Base-by-base conservation (phyloP, 1,139 yeast genomes). In the Arxiozyma telluris region DNA sequence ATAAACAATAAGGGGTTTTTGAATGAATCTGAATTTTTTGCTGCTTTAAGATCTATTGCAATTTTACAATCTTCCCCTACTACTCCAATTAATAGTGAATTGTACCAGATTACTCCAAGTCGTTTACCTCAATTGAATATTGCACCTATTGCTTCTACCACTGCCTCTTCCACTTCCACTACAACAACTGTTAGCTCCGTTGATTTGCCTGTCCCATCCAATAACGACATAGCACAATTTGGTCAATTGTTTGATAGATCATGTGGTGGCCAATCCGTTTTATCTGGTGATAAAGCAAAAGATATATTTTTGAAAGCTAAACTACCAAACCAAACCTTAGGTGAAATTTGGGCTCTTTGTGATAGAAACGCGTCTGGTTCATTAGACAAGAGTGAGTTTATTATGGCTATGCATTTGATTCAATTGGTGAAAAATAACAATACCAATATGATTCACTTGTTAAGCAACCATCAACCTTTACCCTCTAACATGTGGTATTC, bases 371-470 rank as follows among this genome's bases (percentile, higher is more conserved):
- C 83, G 61, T 70, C 79, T 2, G 98, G 98, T 7, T 76, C 79
- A 53, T 79, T 93, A 63, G 78, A 80, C 56, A 79, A 82, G 64
- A 77, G 83, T 23, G 91, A 88, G 62, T 93, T 94, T 64, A 81
- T 88, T 43, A 80, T 93, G 62, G 98, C 98, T 9, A 93, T 94
- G 98, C 96, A 88, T 71, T 77, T 94, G 66, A 88, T 94, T 58
- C 97, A 91, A 69, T 84, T 90, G 53, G 73, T 84, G 48, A 74
- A 90, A 58, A 73, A 83, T 48, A 75, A 90, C 65, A 80, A 82
- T 64, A 87, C 90, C n/a, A 84, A 47, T 75, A 89, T 65, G 80
- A 82, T 64, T 87, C 90, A n/a, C 43, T 54, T 12, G 49, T 56
- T 38, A 57, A 43, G n/a, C 51, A 80, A 56, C 71, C 90, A 55